These are phyloP conservation scores for Camellia oleifera DNA, from an alignment of 179 eudicot genomes.

Conservation along the genomic window DNA sequence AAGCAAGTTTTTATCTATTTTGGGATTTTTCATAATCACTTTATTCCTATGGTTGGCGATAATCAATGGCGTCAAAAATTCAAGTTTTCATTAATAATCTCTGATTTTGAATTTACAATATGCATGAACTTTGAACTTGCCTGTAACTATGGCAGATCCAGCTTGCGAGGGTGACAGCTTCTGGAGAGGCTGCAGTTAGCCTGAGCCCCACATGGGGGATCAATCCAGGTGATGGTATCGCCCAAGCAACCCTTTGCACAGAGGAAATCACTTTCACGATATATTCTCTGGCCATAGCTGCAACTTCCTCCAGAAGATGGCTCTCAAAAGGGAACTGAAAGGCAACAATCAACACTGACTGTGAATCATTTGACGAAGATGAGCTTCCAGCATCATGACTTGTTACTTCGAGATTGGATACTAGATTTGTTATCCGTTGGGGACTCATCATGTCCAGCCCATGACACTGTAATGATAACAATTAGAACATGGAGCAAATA, in stretches of 20 bases:
- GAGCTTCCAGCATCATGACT: slow-evolving; percentile 26
- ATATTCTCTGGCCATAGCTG: slow-evolving; percentile 49
- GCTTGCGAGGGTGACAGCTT: slow-evolving; percentile 48
- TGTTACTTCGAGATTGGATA: slow-evolving; percentile 44
- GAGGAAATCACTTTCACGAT: slow-evolving; percentile 46
- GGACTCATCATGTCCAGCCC: slow-evolving; percentile 16
- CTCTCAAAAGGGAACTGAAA: slow-evolving; percentile 55
- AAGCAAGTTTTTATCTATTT: too few relatives aligned
- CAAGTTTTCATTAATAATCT: too few relatives aligned
- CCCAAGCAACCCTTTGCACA: slow-evolving; percentile 52
- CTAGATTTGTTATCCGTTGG: slow-evolving; percentile 23
- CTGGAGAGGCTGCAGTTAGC: slow-evolving; percentile 44
- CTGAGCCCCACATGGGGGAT: slow-evolving; percentile 36
- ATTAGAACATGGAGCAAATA: too few relatives aligned
- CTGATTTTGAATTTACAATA: neutral
- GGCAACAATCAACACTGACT: slow-evolving; percentile 45
- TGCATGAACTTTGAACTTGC: slow-evolving; percentile 24
- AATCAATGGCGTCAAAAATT: too few relatives aligned
- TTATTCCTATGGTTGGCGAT: too few relatives aligned
- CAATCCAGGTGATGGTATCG: slow-evolving; percentile 39
- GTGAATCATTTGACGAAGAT: slow-evolving; percentile 18
- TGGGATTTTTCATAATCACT: too few relatives aligned
- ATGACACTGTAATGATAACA: neutral
- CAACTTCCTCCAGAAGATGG: slow-evolving; percentile 47
- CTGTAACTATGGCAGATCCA: slow-evolving; percentile 57